These are phyloP conservation scores for Aspergillus unguis DNA, from an alignment of 2,329 filamentous ascomycete genomes.

Conservation along the genomic window DNA sequence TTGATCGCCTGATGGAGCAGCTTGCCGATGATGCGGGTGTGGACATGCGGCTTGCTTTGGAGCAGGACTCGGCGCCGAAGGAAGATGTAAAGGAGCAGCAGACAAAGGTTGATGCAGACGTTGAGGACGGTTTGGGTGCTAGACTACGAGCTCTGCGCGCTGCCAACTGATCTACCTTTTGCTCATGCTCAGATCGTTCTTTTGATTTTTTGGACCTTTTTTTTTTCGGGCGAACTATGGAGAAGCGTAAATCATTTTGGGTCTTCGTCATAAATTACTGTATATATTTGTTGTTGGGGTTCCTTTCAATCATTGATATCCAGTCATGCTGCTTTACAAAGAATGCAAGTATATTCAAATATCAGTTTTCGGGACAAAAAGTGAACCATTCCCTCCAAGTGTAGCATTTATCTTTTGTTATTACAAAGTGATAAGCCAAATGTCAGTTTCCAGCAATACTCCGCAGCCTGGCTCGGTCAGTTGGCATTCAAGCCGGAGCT, in stretches of 20 bases:
- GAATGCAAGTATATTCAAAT: too few species aligned
- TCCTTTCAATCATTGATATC: background rate
- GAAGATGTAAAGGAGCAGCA: conserved; percentile 42
- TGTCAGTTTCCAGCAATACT: too few species aligned
- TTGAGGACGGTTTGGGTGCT: conserved; percentile 42
- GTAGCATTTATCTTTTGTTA: too few species aligned
- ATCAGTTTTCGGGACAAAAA: too few species aligned
- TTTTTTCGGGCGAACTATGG: conserved; percentile 1
- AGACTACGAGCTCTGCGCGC: conserved; percentile 41
- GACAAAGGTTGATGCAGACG: conserved; percentile 35
- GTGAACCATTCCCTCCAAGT: too few species aligned
- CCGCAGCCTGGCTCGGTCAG: too few species aligned
- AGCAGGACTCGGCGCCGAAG: conserved; percentile 38
- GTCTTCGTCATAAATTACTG: background rate
- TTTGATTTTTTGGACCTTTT: background rate
- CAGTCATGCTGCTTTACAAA: conserved; percentile 7
- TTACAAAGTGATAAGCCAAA: too few species aligned
- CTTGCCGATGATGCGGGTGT: conserved; percentile 45
- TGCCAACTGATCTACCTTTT: conserved; percentile 25
- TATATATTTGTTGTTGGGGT: conserved; percentile 2
- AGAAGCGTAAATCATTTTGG: background rate
- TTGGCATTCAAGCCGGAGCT: too few species aligned
- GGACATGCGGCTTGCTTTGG: conserved; percentile 40
- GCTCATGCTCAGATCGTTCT: background rate
- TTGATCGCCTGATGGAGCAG: conserved; percentile 44